Evolutionary conservation across 352 stramenopile genomes (phyloP), one percentile per base, ranked within the genome.

Genomic region (Pelagophyceae sp.): DNA sequence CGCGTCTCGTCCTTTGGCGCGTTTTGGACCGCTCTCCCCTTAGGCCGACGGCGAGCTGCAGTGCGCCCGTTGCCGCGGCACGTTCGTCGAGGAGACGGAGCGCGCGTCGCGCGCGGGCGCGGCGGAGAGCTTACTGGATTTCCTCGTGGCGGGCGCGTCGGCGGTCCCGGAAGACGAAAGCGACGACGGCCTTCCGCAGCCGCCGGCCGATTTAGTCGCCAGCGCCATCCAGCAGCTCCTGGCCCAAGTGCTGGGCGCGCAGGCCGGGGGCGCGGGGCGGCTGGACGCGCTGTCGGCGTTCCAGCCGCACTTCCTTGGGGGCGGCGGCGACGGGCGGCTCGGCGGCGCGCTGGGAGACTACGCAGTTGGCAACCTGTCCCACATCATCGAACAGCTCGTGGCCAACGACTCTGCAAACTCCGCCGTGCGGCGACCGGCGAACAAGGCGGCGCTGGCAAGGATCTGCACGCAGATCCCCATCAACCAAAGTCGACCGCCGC

Each of bases 331-430:
- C 45, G 11, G 23, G 45, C 45, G 45, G 11, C 23, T 54, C 45
- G 33, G 29, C 61, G 15, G 3, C 31, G 2, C 33, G 11, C 61
- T 71, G n/a, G 61, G 61, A 1, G 61, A 71, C 61, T 71, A 71
- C 61, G 61, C 61, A 27, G 61, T 71, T 2, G 61, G 61, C 3
- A 71, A 71, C 61, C 29, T 71, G 29, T 40, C 19, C 11, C 3
- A 71, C 61, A 38, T 71, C 61, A 71, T 71, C 61, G 61, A 71
- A n/a, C 61, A 71, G 61, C 61, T 71, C 61, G 25, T 71, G 19
- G 29, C 17, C 2, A 38, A 35, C 19, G 61, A 71, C 61, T 23
- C 45, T 54, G 11, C 45, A 11, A 11, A 54, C 45, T 54, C 45
- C 45, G 45, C 45, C 45, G 11, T 23, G 45, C 11, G 23, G 23